A percentile compares a stretch with the other conserved stretches of the same genome.
Evolutionary conservation across 805 yeast species (phyloP).

Genomic region (Saccharomycopsis capsularis): DNA sequence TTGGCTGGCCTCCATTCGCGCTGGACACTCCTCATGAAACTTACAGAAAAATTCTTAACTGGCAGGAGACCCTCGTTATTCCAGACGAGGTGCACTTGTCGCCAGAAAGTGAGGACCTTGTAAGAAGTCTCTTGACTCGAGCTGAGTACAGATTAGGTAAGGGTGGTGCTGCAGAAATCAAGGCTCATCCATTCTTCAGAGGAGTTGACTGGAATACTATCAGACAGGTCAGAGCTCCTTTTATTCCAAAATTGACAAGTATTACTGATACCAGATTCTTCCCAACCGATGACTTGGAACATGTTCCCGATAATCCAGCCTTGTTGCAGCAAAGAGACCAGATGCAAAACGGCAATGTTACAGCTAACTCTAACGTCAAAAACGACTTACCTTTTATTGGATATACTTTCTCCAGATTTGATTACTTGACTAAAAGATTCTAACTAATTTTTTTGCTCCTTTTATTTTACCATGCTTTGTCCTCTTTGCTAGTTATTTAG

Average conservation of each 20-base stretch:
- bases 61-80: conserved; percentile 81
- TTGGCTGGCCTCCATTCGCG: conserved; percentile 98
- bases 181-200: conserved; percentile 83
- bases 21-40: conserved; percentile 93
- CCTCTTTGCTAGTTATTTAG: background rate
- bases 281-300: conserved; percentile 95
- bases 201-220: conserved; percentile 96
- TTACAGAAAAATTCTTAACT: conserved; percentile 80
- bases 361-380: conserved; percentile 41
- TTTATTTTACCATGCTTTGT: background rate
- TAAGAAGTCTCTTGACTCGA: conserved; percentile 65
- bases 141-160: conserved; percentile 78
- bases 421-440: conserved; percentile 69
- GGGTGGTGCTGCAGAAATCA: conserved; percentile 90
- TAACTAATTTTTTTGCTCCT: background rate
- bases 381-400: conserved; percentile 97
- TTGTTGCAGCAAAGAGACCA: conserved; percentile 35
- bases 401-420: conserved; percentile 92
- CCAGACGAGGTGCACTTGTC: conserved; percentile 90
- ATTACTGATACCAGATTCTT: conserved; percentile 95
- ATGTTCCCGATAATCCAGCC: conserved; percentile 66
- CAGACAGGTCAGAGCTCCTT: conserved; percentile 85
- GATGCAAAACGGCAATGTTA: conserved; percentile 62
- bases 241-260: conserved; percentile 83
- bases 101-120: conserved; percentile 83